phyloP scores from a whole-genome alignment of 2,329 filamentous ascomycete species.

The Beauveria sp. region DNA sequence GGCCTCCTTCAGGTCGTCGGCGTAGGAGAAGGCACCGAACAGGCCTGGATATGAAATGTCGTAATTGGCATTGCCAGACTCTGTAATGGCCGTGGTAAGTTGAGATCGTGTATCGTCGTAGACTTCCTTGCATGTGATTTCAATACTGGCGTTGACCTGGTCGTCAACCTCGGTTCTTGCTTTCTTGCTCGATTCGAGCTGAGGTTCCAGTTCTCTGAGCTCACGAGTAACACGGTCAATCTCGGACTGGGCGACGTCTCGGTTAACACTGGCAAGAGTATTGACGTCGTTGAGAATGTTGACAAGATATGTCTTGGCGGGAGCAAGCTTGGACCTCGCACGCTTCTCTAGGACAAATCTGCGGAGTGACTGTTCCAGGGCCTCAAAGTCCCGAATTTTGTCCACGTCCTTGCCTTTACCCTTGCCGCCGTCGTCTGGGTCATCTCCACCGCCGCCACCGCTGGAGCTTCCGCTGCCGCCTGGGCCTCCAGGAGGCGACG shows the following conservation, averaged over 20 bases:
- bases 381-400: slow-evolving; percentile 82
- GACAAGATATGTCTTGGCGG: slow-evolving; percentile 88
- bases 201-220: slow-evolving; percentile 73
- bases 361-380: slow-evolving; percentile 78
- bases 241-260: slow-evolving; percentile 78
- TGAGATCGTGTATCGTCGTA: slow-evolving; percentile 76
- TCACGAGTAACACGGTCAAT: slow-evolving; percentile 76
- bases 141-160: slow-evolving; percentile 72
- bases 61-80: slow-evolving; percentile 68
- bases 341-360: slow-evolving; percentile 95
- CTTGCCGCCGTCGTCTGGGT: slow-evolving; percentile 53
- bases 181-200: slow-evolving; percentile 75
- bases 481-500: slow-evolving; percentile 47
- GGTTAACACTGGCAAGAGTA: slow-evolving; percentile 76
- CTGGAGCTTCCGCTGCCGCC: slow-evolving; percentile 46
- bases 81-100: slow-evolving; percentile 66
- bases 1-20: slow-evolving; percentile 83
- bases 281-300: slow-evolving; percentile 88
- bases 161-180: slow-evolving; percentile 74
- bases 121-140: slow-evolving; percentile 76
- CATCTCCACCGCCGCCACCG: slow-evolving; percentile 48
- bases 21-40: slow-evolving; percentile 80
- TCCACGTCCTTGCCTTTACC: slow-evolving; percentile 83
- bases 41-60: slow-evolving; percentile 83
- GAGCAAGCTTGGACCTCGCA: slow-evolving; percentile 88